Evolutionary conservation across 805 yeast genomes (phyloP), one percentile per base, ranked within the genome.

Genomic region (Blastobotrys chiropterorum): DNA sequence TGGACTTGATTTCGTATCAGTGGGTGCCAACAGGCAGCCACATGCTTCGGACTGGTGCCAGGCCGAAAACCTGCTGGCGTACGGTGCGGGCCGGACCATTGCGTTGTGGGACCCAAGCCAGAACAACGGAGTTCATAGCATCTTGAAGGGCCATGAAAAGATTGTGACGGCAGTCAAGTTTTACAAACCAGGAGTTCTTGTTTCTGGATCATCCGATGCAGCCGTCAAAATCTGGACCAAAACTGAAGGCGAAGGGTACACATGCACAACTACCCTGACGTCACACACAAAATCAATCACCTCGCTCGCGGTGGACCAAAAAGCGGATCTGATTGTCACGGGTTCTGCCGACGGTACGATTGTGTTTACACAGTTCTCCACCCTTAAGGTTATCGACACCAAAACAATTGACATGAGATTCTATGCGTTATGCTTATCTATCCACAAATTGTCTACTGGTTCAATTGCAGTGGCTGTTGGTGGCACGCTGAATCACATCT

Each of bases 141-240:
- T 52, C 11, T 42, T 57, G 41, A 60, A 58, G 50, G 62, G 60
- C 17, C 62, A 58, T 51, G 3, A 75, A 72, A 15, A 83, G 77
- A 21, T 56, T 45, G 83, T 90, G 16, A 83, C 90, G 0, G 79
- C 84, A 52, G 88, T 88, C 11, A 76, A 75, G 55, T 82, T 81
- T 71, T 61, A 80, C 16, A 80, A 77, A 0, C 63, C 62, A 1
- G 67, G 79, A 0, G 65, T 59, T 26, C 63, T 88, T 52, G 71
- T 86, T 0, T 78, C 89, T 2, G 80, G 83, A 0, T 78, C 85
- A 2, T 90, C 86, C 56, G 96, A 89, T 61, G 77, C 79, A 5
- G 64, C 68, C 3, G 71, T 88, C 1, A 75, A 72, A 53, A 62
- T 87, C 2, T 88, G 95, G 95, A 67, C 51, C 14, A 38, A 56